phyloP scores from a whole-genome alignment of 805 yeast species.

The Ogataea salicorniae region DNA sequence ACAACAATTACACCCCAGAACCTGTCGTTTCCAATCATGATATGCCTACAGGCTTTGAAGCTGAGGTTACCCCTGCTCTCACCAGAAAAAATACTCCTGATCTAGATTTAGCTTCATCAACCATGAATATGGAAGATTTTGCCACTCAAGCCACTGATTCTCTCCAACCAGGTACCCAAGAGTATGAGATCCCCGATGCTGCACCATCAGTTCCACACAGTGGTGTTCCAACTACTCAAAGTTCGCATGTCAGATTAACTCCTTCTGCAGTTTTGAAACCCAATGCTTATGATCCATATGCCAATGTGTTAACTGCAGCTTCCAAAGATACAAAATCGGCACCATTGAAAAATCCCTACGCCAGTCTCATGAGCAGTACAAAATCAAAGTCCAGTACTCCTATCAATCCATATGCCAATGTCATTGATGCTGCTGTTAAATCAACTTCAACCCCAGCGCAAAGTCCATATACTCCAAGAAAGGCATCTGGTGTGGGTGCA shows the following conservation, averaged over 20 bases:
- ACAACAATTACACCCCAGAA: not conserved
- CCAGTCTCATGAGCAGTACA: not conserved
- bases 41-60: not conserved
- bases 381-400: not conserved
- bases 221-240: too few relatives aligned
- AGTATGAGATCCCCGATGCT: too few relatives aligned
- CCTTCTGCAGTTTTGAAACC: too few relatives aligned
- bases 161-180: too few relatives aligned
- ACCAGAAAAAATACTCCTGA: too few relatives aligned
- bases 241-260: too few relatives aligned
- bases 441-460: not conserved
- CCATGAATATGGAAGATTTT: too few relatives aligned
- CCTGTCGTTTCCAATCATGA: not conserved
- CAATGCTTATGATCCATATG: not conserved
- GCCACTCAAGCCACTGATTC: too few relatives aligned
- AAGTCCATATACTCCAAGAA: slow-evolving; percentile 4
- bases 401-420: slow-evolving; percentile 3
- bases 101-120: too few relatives aligned
- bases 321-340: not conserved
- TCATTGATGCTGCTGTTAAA: not conserved
- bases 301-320: not conserved
- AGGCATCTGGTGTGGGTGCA: not conserved
- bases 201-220: too few relatives aligned
- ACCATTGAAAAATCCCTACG: not conserved
- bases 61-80: not conserved